phyloP scores from a whole-genome alignment of 192 early-diverging fungal genomes.

The Thamnidium elegans region DNA sequence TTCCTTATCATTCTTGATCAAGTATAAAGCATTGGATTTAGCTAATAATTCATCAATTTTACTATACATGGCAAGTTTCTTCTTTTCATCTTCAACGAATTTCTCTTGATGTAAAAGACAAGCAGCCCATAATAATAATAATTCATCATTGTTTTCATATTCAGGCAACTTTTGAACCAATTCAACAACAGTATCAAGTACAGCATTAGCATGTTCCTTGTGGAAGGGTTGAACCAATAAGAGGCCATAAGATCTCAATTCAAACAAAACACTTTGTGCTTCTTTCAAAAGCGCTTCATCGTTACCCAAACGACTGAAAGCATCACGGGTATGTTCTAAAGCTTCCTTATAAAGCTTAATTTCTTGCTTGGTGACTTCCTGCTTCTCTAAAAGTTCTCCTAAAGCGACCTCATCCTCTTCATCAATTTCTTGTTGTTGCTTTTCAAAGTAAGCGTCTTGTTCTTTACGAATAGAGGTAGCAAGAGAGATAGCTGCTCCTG shows the following conservation, averaged over 20 bases:
- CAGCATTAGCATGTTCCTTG: neutral
- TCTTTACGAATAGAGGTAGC: conserved; percentile 13
- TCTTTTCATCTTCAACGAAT: conserved; percentile 6
- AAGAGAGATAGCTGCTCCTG: conserved; percentile 14
- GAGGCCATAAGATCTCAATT: conserved; percentile 22
- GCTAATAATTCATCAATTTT: neutral
- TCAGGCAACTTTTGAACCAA: conserved; percentile 5
- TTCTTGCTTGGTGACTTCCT: conserved; percentile 18
- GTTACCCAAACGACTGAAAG: neutral
- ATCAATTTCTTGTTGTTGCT: conserved; percentile 12
- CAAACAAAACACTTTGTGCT: neutral
- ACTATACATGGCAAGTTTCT: neutral
- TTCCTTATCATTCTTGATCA: neutral
- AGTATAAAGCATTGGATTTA: conserved; percentile 4
- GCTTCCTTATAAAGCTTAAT: conserved; percentile 24
- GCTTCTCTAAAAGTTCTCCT: conserved; percentile 16
- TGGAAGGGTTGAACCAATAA: conserved; percentile 20
- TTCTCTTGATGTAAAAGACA: conserved; percentile 24
- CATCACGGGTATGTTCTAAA: neutral
- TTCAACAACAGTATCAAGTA: neutral
- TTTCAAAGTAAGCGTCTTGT: conserved; percentile 11
- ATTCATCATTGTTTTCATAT: conserved; percentile 14
- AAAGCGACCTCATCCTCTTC: conserved; percentile 20
- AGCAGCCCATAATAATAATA: conserved; percentile 19
- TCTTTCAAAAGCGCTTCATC: conserved; percentile 12